Evolutionary conservation across 78 protist species (phyloP), one percentile per base, ranked within the genome.

Genomic region (Mantamonas sphyraenae): DNA sequence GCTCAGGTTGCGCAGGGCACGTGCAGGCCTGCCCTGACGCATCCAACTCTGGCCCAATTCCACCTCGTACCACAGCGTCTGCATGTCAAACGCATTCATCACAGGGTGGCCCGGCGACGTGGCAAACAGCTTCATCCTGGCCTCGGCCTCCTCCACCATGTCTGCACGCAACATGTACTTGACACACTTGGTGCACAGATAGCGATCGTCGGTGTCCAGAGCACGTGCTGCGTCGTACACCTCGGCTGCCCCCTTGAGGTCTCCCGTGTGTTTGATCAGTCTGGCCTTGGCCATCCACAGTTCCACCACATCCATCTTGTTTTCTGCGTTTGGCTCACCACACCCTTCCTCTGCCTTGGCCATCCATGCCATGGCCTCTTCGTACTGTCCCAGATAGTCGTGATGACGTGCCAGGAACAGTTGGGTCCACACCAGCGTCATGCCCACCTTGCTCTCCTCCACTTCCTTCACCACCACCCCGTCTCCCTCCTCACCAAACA

Each of bases 161-260:
- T 73, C 85, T 33, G 80, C 82, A n/a, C 81, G 63, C 2, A 90
- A 57, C 28, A 77, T 63, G 63, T 82, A 85, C 64, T 74, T 68
- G 28, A 68, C 81, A n/a, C 77, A 42, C 67, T 82, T 74, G 3
- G 91, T 71, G 84, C 92, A 92, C 71, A 91, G 58, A 68, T 72
- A 90, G 14, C 98, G 75, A 68, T 94, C 98, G 0, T 94, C 94
- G 33, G 84, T 61, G 81, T 94, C 98, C 50, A 91, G 55, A 30
- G 61, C 50, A 24, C 96, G 79, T 5, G 95, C 96, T 2, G 2
- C 12, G 42, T 92, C 77, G 50, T 73, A 53, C 17, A n/a, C 30
- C 51, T 58, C 73, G 1, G 77, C 60, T 9, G 98, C 98, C 1
- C 17, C 40, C 12, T 20, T n/a, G 9, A 72, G 9, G 45, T 83